phyloP scores from a whole-genome alignment of 1,284 basidiomycete genomes.

The Cutaneotrichosporon daszewskae region DNA sequence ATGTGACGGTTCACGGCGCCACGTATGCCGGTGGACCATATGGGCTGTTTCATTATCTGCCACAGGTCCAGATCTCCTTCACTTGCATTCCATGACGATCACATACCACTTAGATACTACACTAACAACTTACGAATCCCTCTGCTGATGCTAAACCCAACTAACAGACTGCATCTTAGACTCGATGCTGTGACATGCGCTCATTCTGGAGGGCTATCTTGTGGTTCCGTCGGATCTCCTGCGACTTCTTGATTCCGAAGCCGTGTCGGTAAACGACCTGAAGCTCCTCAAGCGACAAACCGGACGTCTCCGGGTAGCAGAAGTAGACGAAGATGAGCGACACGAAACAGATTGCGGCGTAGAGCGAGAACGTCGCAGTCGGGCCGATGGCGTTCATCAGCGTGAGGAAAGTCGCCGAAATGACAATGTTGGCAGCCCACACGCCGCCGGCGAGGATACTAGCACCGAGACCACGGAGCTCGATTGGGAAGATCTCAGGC shows the following conservation, averaged over 20 bases:
- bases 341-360: slow-evolving; percentile 38
- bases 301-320: slow-evolving; percentile 46
- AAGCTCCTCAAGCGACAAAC: slow-evolving; percentile 46
- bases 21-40: too few species aligned
- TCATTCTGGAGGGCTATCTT: slow-evolving; percentile 10
- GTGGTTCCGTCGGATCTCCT: slow-evolving; percentile 37
- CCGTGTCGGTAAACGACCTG: slow-evolving; percentile 40
- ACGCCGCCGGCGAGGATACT: slow-evolving; percentile 38
- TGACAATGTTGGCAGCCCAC: slow-evolving; percentile 60
- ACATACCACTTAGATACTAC: too few species aligned
- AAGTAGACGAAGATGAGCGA: slow-evolving; percentile 44
- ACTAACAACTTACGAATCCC: too few species aligned
- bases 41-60: too few species aligned
- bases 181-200: too few species aligned
- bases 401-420: slow-evolving; percentile 70
- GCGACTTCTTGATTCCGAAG: slow-evolving; percentile 42
- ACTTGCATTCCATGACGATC: too few species aligned
- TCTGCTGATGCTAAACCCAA: too few species aligned
- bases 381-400: slow-evolving; percentile 62
- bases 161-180: too few species aligned
- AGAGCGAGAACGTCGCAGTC: slow-evolving; percentile 40
- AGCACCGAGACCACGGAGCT: slow-evolving; percentile 40
- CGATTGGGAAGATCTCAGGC: slow-evolving; percentile 41
- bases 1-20: too few species aligned
- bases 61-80: too few species aligned